Conservation (phyloP, 495 filamentous ascomycete genomes). For the Podospora sp. region DNA sequence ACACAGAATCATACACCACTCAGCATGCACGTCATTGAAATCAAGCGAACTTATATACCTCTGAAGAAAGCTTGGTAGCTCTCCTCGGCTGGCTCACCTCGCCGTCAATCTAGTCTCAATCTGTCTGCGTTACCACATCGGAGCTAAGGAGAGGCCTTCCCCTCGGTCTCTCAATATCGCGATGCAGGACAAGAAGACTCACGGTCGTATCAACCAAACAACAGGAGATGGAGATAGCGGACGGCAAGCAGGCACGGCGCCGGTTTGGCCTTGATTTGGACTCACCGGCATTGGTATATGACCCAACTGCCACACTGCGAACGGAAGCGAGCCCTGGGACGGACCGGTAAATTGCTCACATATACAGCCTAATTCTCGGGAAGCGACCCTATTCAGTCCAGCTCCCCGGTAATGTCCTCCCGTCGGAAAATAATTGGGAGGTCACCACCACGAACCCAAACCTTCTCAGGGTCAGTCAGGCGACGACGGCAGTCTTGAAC, state of each 20-base stretch:
- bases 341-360: background rate
- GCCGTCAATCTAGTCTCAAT: slow-evolving; percentile 1
- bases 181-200: background rate
- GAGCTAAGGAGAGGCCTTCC: background rate
- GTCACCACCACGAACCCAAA: background rate
- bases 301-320: background rate
- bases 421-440: background rate
- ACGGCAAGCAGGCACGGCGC: background rate
- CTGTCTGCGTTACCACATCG: background rate
- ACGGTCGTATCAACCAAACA: background rate
- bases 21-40: background rate
- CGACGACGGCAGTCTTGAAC: background rate
- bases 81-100: background rate
- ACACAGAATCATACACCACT: background rate
- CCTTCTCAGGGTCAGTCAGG: background rate
- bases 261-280: background rate
- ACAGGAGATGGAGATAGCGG: background rate
- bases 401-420: background rate
- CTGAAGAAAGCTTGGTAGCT: background rate
- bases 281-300: background rate
- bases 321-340: background rate
- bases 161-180: background rate
- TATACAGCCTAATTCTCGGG: background rate
- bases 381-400: background rate
- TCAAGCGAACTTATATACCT: background rate